Base-by-base conservation (phyloP, 2,329 filamentous ascomycete genomes). In the Blastomyces parvus region DNA sequence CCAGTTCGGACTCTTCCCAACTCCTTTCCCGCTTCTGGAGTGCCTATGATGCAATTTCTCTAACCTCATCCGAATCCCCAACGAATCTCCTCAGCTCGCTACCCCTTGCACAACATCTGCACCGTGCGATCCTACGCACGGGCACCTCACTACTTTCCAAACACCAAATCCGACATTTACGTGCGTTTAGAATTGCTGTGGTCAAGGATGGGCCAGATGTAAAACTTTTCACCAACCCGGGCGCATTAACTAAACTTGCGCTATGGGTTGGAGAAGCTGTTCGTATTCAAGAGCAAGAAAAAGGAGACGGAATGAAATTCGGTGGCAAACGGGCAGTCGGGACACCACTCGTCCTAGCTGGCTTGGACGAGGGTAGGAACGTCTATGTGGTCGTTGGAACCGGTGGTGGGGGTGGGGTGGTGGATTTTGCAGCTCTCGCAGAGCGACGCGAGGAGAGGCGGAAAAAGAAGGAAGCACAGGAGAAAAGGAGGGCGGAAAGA, bases 151-250 rank as follows among this genome's bases (percentile, higher is more conserved):
- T 99, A 36, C 89, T 99, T 64, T 90, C 91, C 68, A 99, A 99
- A 78, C 88, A 89, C 64, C 92, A 97, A 70, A 96, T 99, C 72
- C 89, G 91, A 46, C 91, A 97, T 74, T 81, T 99, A 19, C 86
- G 91, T 58, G 89, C 93, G 0, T 99, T 97, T 74, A 89, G 94
- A 59, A 91, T 99, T 83, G 95, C 90, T 42, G 89, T 97, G 3
- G 91, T 99, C 69, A 96, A 95, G 73, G 94, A 97, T 71, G 91
- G 93, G 0, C 91, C 92, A 0, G 94, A 97, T 69, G 88, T 96
- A 0, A 79, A 84, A n/a, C 83, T 97, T 13, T 99, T 99, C 77
- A 91, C 88, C 0, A 93, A 97, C 71, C 92, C 94, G 0, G 90
- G 92, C 6, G 94, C 94, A 1, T 79, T 99, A 30, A 96, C 92